phyloP scores from a whole-genome alignment of 805 yeast species.

The Zygotorulaspora chibaensis region DNA sequence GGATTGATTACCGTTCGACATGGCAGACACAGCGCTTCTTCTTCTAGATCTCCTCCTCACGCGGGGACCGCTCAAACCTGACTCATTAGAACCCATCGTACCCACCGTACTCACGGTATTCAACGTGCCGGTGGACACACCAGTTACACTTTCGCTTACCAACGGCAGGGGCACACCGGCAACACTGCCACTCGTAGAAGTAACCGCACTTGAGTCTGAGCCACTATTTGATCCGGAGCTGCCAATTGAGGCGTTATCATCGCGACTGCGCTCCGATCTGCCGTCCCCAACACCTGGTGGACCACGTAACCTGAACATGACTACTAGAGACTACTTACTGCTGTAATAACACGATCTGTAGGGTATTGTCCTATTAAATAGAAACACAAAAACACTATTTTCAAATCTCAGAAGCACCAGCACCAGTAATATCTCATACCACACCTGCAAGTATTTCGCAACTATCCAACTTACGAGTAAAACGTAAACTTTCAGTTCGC shows the following conservation, averaged over 20 bases:
- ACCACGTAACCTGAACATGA: not conserved
- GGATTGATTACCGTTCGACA: conserved; percentile 1
- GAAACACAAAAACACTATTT: too few relatives aligned
- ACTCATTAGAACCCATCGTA: too few relatives aligned
- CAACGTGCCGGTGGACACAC: not conserved
- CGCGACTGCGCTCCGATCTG: not conserved
- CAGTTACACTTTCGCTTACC: not conserved
- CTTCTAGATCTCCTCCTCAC: not conserved
- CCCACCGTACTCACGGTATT: not conserved
- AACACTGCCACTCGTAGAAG: not conserved
- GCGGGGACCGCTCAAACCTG: not conserved
- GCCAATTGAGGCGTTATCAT: not conserved
- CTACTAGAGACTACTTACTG: not conserved
- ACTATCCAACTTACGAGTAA: too few relatives aligned
- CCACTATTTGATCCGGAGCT: not conserved
- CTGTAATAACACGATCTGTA: too few relatives aligned
- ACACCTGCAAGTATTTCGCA: too few relatives aligned
- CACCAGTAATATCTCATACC: too few relatives aligned
- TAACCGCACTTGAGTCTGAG: not conserved
- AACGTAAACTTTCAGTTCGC: too few relatives aligned
- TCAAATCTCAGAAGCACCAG: too few relatives aligned
- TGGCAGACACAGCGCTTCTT: not conserved
- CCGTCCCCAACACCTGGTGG: not conserved
- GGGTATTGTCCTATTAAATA: too few relatives aligned
- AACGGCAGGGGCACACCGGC: not conserved